Evolutionary conservation across 345 rosid species (phyloP), one percentile per base, ranked within the genome.

Genomic region (Fremontodendron californicum): DNA sequence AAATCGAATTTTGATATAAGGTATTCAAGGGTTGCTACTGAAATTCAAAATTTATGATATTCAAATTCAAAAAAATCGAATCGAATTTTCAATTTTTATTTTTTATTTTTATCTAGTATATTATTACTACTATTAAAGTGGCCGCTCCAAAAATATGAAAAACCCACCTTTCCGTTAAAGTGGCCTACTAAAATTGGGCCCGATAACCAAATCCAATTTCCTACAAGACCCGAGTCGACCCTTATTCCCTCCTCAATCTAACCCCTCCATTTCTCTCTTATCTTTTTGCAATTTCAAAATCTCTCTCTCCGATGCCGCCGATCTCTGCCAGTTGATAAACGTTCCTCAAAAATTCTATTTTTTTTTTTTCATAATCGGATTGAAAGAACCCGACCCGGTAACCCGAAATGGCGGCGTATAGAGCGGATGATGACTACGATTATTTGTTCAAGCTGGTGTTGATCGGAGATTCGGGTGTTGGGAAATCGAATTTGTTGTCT

Each of bases 381-480:
- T 15, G 3, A 33, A 33, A 39, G 25, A n/a, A 13, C 12, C 45
- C 46, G 29, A 71, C 62, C 62, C 19, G 9, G 62, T 4, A 62
- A 54, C n/a, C 61, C 45, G 71, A 43, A 54, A 88, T 90, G 92
- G 88, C 87, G 60, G 80, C 86, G 39, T 87, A 86, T 61, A 81
- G 84, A 79, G 88, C 89, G 35, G 94, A 90, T 63, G 94, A 90
- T 33, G 94, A 89, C 75, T 90, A 90, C 62, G 92, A 90, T 80
- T 89, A 89, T 76, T 76, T 90, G 77, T 90, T 90, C 77, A 94
- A 92, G 85, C 86, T 94, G 31, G 98, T 92, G 29, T 66, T 92
- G 79, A 92, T 93, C 49, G 96, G 97, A 1, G 96, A 92, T 81
- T 92, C 94, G 0, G 97, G 96, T 0, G 94, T 91, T 1, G 96